Evolutionary conservation across 2,329 filamentous ascomycete genomes (phyloP).

Genomic region (Zasmidium cellare): DNA sequence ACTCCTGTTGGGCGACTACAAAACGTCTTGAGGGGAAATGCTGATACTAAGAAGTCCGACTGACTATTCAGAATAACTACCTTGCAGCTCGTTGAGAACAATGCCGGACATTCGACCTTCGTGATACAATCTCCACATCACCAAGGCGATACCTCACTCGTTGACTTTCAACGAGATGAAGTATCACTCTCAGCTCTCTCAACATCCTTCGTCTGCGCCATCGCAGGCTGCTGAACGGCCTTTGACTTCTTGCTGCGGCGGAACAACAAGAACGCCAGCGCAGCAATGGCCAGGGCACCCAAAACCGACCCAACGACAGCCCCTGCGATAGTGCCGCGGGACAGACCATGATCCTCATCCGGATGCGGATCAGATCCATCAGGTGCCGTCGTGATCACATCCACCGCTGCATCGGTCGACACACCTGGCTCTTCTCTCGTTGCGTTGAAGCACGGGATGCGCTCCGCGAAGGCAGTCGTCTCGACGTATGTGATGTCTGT

Average conservation of each 20-base stretch:
- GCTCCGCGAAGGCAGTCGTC: slow-evolving; percentile 39
- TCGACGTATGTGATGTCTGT: slow-evolving; percentile 49
- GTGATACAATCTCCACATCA: too few species aligned
- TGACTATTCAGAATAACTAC: neutral
- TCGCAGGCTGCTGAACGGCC: neutral
- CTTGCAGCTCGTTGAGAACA: too few species aligned
- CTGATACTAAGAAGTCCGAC: slow-evolving; percentile 1
- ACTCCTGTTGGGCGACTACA: slow-evolving; percentile 11
- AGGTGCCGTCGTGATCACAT: slow-evolving; percentile 27
- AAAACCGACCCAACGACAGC: slow-evolving; percentile 37
- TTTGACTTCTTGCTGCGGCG: slow-evolving; percentile 10
- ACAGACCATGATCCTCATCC: slow-evolving; percentile 32
- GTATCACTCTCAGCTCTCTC: slow-evolving; percentile 9
- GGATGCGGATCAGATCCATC: slow-evolving; percentile 12
- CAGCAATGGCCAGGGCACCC: slow-evolving; percentile 25
- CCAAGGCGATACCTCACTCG: too few species aligned
- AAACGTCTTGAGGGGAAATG: neutral
- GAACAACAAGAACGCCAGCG: slow-evolving; percentile 17
- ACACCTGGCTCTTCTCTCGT: slow-evolving; percentile 39
- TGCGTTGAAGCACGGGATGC: slow-evolving; percentile 51
- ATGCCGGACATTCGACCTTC: too few species aligned
- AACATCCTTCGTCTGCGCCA: slow-evolving; percentile 5
- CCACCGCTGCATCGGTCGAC: slow-evolving; percentile 21
- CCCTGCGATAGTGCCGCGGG: slow-evolving; percentile 43
- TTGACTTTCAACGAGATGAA: slow-evolving; percentile 2